Conservation (phyloP, 306 rosid species). For the Trichosanthes cucumerina region DNA sequence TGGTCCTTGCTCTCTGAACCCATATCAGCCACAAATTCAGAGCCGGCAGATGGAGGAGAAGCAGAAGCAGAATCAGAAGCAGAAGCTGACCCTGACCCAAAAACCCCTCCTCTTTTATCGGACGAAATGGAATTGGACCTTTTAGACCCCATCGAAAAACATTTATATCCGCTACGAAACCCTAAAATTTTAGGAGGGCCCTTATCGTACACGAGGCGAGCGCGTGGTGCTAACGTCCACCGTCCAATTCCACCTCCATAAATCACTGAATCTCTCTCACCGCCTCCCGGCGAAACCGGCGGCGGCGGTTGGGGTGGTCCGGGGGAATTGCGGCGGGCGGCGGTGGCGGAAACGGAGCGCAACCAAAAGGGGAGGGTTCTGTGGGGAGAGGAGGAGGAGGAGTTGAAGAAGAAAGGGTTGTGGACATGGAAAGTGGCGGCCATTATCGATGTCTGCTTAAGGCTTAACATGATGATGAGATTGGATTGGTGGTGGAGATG, state of each 20-base stretch:
- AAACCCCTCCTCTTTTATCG: conserved; percentile 18
- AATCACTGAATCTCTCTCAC: conserved; percentile 2
- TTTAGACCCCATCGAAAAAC: conserved; percentile 7
- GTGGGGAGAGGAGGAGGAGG: neutral
- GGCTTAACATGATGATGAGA: conserved; percentile 9
- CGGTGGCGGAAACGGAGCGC: conserved; percentile 2
- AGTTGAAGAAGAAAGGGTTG: neutral
- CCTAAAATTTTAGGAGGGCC: conserved; percentile 13
- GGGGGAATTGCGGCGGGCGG: conserved; percentile 1
- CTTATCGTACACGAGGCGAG: conserved; percentile 27
- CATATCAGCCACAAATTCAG: conserved; percentile 36
- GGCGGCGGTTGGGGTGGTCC: neutral
- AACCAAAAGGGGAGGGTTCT: neutral
- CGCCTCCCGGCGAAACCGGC: neutral
- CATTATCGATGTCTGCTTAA: conserved; percentile 14
- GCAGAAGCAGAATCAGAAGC: conserved; percentile 2
- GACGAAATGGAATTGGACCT: neutral
- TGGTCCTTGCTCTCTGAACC: conserved; percentile 42
- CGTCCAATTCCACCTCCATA: conserved; percentile 8
- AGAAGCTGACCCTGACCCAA: conserved; percentile 19
- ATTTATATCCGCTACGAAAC: conserved; percentile 17
- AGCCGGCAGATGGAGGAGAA: conserved; percentile 24
- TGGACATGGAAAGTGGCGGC: conserved; percentile 18
- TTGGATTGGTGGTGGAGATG: neutral
- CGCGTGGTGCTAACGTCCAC: conserved; percentile 25